Conservation (phyloP, 345 rosid genomes). For the Lepidium africanum region DNA sequence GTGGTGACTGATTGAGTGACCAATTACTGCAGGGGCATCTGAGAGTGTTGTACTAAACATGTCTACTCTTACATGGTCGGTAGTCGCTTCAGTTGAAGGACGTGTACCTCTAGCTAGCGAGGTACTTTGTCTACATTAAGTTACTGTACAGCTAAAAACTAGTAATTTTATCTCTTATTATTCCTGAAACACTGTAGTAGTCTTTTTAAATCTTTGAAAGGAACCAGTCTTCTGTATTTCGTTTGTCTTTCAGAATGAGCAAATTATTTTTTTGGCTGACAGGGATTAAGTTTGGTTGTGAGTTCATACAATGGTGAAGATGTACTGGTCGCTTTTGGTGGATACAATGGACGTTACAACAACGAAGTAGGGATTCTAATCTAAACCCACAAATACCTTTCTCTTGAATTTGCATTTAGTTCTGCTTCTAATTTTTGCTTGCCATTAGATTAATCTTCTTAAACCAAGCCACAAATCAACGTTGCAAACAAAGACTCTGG, state of each 20-base stretch:
- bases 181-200: slow-evolving; percentile 2
- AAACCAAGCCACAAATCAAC: slow-evolving; percentile 95
- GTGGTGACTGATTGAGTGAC: slow-evolving; percentile 1
- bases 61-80: slow-evolving; percentile 95
- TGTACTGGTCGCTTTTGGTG: slow-evolving; percentile 88
- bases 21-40: slow-evolving; percentile 63
- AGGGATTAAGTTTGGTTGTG: slow-evolving; percentile 92
- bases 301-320: slow-evolving; percentile 80
- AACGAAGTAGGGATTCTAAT: slow-evolving; percentile 52
- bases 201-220: not conserved
- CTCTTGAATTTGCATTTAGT: not conserved
- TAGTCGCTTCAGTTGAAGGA: slow-evolving; percentile 76
- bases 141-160: not conserved
- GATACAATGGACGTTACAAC: slow-evolving; percentile 93
- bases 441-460: slow-evolving; percentile 67
- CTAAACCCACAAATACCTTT: not conserved
- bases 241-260: not conserved
- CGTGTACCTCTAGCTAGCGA: slow-evolving; percentile 96
- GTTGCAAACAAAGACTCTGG: slow-evolving; percentile 56
- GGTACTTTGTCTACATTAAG: slow-evolving; percentile 40
- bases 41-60: slow-evolving; percentile 91
- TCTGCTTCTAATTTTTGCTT: slow-evolving; percentile 16
- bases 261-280: not conserved
- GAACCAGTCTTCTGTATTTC: not conserved
- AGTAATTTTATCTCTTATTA: not conserved